A percentile compares a stretch with the other conserved stretches of the same genome.
Conservation (phyloP, 495 filamentous ascomycete species). For the Beverwykella pulmonaria region DNA sequence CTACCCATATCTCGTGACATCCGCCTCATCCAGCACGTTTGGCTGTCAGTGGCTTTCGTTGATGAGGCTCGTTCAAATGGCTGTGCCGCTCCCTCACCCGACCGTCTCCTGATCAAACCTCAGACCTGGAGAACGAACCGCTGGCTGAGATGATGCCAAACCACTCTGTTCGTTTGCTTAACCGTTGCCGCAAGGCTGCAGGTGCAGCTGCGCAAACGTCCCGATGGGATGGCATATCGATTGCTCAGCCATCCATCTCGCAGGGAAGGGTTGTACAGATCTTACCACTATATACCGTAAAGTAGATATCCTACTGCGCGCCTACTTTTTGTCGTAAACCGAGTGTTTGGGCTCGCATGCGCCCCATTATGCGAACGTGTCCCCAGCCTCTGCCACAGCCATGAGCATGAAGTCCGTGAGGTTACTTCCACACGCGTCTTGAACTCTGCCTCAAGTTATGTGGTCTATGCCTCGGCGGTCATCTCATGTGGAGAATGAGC, state of each 20-base stretch:
- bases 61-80: not conserved
- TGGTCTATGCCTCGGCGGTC: not conserved
- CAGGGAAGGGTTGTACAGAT: not conserved
- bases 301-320: not conserved
- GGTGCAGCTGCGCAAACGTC: not conserved
- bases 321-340: not conserved
- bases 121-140: not conserved
- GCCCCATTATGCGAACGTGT: not conserved
- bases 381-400: not conserved
- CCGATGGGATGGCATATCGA: not conserved
- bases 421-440: not conserved
- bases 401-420: not conserved
- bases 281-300: constrained; percentile 11
- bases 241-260: constrained; percentile 18
- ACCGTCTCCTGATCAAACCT: not conserved
- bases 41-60: not conserved
- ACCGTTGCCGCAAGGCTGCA: not conserved
- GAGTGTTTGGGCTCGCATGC: not conserved
- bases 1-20: not conserved
- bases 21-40: not conserved
- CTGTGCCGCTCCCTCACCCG: constrained; percentile 9
- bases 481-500: not conserved
- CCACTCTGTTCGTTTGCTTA: not conserved
- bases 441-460: not conserved
- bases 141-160: not conserved